A percentile compares a stretch with the other conserved stretches of the same genome.
phyloP scores from a whole-genome alignment of 208 protist species.

The Trichomonas tenax region DNA sequence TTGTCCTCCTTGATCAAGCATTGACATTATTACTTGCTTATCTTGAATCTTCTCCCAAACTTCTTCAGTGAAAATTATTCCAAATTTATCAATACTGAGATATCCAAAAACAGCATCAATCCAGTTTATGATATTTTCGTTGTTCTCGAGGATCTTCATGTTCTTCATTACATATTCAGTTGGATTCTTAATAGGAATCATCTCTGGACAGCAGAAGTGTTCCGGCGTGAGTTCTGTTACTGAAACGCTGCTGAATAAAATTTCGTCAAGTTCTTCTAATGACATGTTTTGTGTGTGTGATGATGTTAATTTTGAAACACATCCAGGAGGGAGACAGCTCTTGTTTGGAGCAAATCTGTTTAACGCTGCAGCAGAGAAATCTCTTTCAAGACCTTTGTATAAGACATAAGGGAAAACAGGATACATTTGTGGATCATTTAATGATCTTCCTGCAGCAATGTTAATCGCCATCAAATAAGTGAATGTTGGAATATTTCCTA shows the following conservation, averaged over 20 bases:
- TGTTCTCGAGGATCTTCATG: background rate
- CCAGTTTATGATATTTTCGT: background rate
- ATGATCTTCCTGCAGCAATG: background rate
- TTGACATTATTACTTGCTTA: background rate
- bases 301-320: background rate
- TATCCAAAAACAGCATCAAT: background rate
- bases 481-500: background rate
- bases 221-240: background rate
- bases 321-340: background rate
- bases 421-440: background rate
- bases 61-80: background rate
- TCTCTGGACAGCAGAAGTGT: background rate
- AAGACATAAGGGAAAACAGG: background rate
- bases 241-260: background rate
- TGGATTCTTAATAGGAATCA: background rate
- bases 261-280: background rate
- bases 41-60: background rate
- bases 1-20: background rate
- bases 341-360: background rate
- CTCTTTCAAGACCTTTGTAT: background rate
- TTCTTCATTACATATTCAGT: background rate
- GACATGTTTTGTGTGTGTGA: background rate
- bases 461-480: background rate
- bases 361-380: background rate
- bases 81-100: background rate